Conservation (phyloP, 2,329 filamentous ascomycete genomes). For the Botryosphaeria dothidea region DNA sequence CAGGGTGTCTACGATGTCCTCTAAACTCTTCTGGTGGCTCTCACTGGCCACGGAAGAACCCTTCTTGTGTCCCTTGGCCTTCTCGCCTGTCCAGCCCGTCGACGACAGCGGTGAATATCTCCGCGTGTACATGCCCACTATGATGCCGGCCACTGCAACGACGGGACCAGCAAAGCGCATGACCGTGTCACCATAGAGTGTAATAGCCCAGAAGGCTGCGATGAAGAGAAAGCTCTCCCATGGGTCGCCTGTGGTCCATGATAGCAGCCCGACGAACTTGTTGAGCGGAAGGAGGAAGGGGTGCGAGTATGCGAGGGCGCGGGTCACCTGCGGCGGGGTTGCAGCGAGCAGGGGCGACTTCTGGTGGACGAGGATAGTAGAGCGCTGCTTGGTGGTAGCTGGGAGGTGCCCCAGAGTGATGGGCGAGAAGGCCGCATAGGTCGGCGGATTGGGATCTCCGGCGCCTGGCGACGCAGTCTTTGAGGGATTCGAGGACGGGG, state of each 20-base stretch:
- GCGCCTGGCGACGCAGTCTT: conserved; percentile 38
- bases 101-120: conserved; percentile 89
- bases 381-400: conserved; percentile 72
- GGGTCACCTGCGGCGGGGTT: conserved; percentile 91
- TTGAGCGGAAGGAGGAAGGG: conserved; percentile 91
- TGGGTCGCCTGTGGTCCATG: conserved; percentile 90
- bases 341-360: conserved; percentile 92
- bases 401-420: conserved; percentile 70
- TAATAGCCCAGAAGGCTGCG: conserved; percentile 79
- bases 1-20: conserved; percentile 94
- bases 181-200: conserved; percentile 84
- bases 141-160: conserved; percentile 75
- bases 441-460: conserved; percentile 61
- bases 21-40: conserved; percentile 87
- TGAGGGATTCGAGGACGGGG: conserved; percentile 33
- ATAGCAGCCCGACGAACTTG: conserved; percentile 78
- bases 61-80: conserved; percentile 55
- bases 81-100: conserved; percentile 72
- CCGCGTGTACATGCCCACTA: conserved; percentile 88
- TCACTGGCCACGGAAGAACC: conserved; percentile 60
- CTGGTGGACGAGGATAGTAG: conserved; percentile 92
- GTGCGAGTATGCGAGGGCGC: conserved; percentile 92
- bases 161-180: conserved; percentile 81
- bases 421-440: conserved; percentile 87
- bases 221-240: conserved; percentile 97